Base-by-base conservation (phyloP, 805 yeast genomes). In the Kazachstania viticola region DNA sequence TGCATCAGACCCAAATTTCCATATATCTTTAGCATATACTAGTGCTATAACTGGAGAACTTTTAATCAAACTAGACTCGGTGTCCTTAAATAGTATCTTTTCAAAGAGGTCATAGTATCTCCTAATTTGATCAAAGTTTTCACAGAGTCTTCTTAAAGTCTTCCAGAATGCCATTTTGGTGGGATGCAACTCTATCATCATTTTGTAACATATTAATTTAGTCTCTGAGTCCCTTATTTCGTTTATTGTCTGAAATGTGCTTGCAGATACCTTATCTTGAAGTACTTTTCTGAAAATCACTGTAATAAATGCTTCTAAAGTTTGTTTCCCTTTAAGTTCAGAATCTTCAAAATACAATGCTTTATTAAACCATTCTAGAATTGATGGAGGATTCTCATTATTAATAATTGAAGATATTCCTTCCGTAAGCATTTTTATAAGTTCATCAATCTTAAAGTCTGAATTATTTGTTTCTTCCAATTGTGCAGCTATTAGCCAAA, bases 401-500 rank as follows among this genome's bases (percentile, higher is more conserved):
- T 30, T 59, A 45, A 14, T 64, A 49, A 30, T 75, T 75, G 47
- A 71, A 67, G 19, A 54, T 53, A 35, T 78, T 45, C 44, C 80
- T 44, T 45, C 62, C 65, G 17, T 25, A 4, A 46, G 18, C 11
- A 46, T 26, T 21, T 40, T 33, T 4, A 15, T 17, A 14, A 47
- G 25, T 24, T 35, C 33, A 4, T 52, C 52, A 1, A 76, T 52
- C 37, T 71, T 69, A 1, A 58, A 51, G n/a, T 58, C 63, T n/a
- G 61, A 55, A 6, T 60, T 60, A 4, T 55, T 49, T 1, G 55
- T 48, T 35, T 64, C 88, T 51, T 83, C 93, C 11, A 84, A 47
- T 40, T 74, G 69, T 1, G 75, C 66, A 1, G 84, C 84, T 0
- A 75, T 61, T 3, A 83, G 55, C 88, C 94, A 83, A 2, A 84